Percentiles rank a stretch among this genome's conserved stretches.
These are phyloP conservation scores for Smittium mucronatum DNA, from an alignment of 371 early-diverging fungal genomes.

Conservation along the genomic window DNA sequence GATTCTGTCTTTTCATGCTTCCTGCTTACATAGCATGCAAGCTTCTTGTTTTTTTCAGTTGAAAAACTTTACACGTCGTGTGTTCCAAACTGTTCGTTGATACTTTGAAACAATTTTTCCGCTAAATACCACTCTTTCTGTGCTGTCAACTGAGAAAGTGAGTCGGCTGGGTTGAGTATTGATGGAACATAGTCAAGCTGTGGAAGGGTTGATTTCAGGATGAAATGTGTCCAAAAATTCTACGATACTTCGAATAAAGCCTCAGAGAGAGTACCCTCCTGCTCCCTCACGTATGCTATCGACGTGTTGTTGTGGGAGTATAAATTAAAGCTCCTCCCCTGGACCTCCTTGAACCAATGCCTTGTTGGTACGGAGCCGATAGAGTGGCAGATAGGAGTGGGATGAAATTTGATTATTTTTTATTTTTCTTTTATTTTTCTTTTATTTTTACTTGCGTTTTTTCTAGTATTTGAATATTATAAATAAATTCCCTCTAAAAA, in stretches of 20 bases:
- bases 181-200: constrained; percentile 1
- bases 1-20: background rate
- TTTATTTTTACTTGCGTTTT: too few species aligned
- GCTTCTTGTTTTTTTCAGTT: background rate
- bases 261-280: background rate
- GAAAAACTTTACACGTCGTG: background rate
- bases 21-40: background rate
- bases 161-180: background rate
- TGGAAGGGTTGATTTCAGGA: background rate
- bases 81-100: background rate
- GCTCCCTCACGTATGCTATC: background rate
- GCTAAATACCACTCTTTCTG: background rate
- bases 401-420: too few species aligned
- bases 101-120: background rate
- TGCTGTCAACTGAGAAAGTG: background rate
- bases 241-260: background rate
- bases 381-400: too few species aligned
- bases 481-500: too few species aligned
- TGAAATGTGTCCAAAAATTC: background rate
- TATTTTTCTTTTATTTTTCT: too few species aligned
- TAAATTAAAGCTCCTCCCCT: background rate
- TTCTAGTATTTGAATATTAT: too few species aligned
- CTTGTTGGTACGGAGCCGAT: too few species aligned
- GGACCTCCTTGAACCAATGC: too few species aligned
- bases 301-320: constrained; percentile 5